phyloP scores from a whole-genome alignment of 345 rosid species.

The Geranium brycei region DNA sequence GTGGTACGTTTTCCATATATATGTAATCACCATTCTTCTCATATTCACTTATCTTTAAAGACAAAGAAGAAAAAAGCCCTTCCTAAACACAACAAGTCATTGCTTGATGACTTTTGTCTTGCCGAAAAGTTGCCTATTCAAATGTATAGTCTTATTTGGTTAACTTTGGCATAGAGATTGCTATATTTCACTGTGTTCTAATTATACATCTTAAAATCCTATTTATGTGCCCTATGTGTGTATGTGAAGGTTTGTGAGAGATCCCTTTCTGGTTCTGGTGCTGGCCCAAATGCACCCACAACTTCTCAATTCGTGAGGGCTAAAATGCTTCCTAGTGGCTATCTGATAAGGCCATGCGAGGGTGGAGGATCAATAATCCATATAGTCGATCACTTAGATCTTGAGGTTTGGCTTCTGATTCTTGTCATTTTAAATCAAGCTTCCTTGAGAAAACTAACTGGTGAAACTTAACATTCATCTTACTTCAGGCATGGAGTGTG shows the following conservation, averaged over 20 bases:
- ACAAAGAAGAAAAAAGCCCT: too few relatives aligned
- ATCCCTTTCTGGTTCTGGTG: conserved; percentile 92
- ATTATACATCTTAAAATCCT: not conserved
- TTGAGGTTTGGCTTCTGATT: conserved; percentile 38
- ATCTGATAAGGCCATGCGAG: conserved; percentile 87
- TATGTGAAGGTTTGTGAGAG: conserved; percentile 76
- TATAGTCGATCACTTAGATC: conserved; percentile 91
- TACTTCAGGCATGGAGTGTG: conserved; percentile 83
- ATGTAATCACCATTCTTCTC: too few relatives aligned
- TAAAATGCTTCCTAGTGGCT: conserved; percentile 93
- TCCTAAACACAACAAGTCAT: too few relatives aligned
- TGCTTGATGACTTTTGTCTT: too few relatives aligned
- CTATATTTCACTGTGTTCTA: not conserved
- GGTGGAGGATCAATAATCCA: conserved; percentile 99
- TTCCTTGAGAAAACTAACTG: not conserved
- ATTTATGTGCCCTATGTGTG: not conserved
- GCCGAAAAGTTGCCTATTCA: too few relatives aligned
- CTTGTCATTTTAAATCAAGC: not conserved
- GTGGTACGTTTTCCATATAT: conserved; percentile 47
- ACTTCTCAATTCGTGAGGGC: conserved; percentile 92
- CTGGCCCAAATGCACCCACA: conserved; percentile 67
- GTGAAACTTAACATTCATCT: not conserved
- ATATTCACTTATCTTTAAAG: too few relatives aligned
- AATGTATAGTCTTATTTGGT: too few relatives aligned
- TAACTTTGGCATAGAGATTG: too few relatives aligned